phyloP scores from a whole-genome alignment of 1,284 basidiomycete genomes.

The Athelia sp. region DNA sequence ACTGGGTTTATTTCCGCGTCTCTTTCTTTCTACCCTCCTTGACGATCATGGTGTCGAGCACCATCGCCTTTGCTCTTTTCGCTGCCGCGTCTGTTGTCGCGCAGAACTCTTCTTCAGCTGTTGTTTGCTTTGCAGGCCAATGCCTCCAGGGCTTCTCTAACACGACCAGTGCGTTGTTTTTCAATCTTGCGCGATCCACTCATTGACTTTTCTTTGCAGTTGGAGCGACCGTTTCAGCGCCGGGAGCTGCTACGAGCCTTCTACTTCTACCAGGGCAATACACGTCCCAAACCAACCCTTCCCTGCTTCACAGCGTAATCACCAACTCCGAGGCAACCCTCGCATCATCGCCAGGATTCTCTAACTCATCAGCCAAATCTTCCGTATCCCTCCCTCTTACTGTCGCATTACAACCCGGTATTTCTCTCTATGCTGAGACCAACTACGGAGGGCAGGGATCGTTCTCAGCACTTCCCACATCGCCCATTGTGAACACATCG shows the following conservation, averaged over 20 bases:
- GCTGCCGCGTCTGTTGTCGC: conserved; percentile 44
- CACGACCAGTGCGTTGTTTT: conserved; percentile 49
- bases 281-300: conserved; percentile 61
- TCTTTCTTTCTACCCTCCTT: conserved; percentile 17
- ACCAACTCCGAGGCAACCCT: conserved; percentile 57
- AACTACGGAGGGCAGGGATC: conserved; percentile 59
- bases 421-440: conserved; percentile 52
- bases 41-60: conserved; percentile 39
- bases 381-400: conserved; percentile 56
- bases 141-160: conserved; percentile 72
- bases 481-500: conserved; percentile 42
- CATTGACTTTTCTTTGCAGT: conserved; percentile 36
- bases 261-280: conserved; percentile 74
- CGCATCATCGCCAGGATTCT: conserved; percentile 57
- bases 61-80: conserved; percentile 38
- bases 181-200: not conserved
- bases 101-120: conserved; percentile 46
- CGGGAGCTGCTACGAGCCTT: conserved; percentile 45
- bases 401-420: conserved; percentile 58
- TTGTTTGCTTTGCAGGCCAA: conserved; percentile 79
- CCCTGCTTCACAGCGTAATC: conserved; percentile 61
- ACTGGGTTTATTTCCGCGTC: conserved; percentile 22
- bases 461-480: conserved; percentile 51
- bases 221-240: conserved; percentile 55
- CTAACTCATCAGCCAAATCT: conserved; percentile 40